phyloP scores from a whole-genome alignment of 1,284 basidiomycete species.

The Apiotrichum porosum region DNA sequence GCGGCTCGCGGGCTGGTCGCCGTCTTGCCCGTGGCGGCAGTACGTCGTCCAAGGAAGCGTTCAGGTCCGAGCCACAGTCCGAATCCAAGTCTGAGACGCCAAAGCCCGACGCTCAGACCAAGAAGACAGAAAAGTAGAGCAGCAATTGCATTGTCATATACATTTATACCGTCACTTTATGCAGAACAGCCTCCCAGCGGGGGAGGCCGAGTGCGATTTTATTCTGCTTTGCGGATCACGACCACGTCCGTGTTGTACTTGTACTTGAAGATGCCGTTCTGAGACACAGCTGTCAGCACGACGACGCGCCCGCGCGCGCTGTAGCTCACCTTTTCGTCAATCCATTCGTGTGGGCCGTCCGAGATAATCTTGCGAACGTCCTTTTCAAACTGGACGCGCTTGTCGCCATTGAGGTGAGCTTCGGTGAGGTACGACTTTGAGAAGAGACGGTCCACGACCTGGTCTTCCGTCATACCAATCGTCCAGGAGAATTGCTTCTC shows the following conservation, averaged over 20 bases:
- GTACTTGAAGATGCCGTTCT: slow-evolving; percentile 39
- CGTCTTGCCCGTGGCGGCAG: slow-evolving; percentile 43
- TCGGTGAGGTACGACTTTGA: slow-evolving; percentile 45
- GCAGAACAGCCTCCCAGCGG: not conserved
- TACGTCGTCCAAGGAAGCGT: slow-evolving; percentile 15
- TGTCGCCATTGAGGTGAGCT: slow-evolving; percentile 28
- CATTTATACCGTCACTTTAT: slow-evolving; percentile 6
- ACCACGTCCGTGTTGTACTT: slow-evolving; percentile 36
- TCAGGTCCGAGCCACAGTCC: not conserved
- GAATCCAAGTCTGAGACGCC: slow-evolving; percentile 3
- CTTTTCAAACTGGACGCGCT: slow-evolving; percentile 22
- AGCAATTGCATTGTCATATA: slow-evolving; percentile 12
- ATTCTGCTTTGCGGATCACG: slow-evolving; percentile 22
- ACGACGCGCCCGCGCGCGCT: too few species aligned
- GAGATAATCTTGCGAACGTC: slow-evolving; percentile 25
- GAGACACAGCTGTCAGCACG: not conserved
- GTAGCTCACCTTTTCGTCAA: slow-evolving; percentile 35
- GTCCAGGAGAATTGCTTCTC: slow-evolving; percentile 25
- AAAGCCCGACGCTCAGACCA: slow-evolving; percentile 2
- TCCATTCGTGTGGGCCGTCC: slow-evolving; percentile 32
- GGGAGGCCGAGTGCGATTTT: too few species aligned
- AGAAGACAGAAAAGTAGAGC: slow-evolving; percentile 10
- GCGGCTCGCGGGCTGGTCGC: slow-evolving; percentile 52
- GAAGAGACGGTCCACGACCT: slow-evolving; percentile 34
- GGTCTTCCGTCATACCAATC: slow-evolving; percentile 29